Evolutionary conservation across 2,329 filamentous ascomycete genomes (phyloP).

Genomic region (Colletotrichum musicola): DNA sequence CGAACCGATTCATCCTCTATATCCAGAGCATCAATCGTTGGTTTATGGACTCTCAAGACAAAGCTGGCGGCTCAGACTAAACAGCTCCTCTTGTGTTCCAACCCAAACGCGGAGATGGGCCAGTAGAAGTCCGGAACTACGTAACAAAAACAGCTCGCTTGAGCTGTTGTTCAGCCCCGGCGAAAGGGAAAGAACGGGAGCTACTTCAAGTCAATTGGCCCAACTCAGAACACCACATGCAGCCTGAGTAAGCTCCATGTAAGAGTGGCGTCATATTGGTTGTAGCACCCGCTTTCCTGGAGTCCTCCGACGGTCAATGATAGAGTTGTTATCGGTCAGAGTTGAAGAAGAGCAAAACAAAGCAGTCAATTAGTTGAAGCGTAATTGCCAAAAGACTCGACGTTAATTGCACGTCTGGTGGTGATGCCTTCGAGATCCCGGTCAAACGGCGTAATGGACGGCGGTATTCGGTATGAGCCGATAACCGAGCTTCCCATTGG

Average conservation of each 20-base stretch:
- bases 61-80: too few species aligned
- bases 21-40: too few species aligned
- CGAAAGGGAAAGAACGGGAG: neutral
- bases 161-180: neutral
- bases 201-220: neutral
- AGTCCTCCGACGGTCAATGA: too few species aligned
- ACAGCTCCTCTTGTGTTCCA: too few species aligned
- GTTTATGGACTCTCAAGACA: too few species aligned
- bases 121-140: neutral
- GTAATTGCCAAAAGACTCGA: too few species aligned
- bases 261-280: neutral
- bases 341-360: too few species aligned
- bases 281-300: neutral
- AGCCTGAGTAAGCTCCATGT: neutral
- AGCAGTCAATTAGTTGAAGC: too few species aligned
- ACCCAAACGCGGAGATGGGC: too few species aligned
- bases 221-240: neutral
- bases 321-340: too few species aligned
- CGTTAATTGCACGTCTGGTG: too few species aligned
- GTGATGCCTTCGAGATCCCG: conserved; percentile 10
- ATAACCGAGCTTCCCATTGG: conserved; percentile 19
- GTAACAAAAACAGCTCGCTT: neutral
- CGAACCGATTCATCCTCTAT: too few species aligned
- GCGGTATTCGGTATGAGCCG: conserved; percentile 31
- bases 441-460: conserved; percentile 22